Percentiles rank a stretch among this genome's conserved stretches.
phyloP scores from a whole-genome alignment of 306 rosid species.

The Adenanthera pavonina region DNA sequence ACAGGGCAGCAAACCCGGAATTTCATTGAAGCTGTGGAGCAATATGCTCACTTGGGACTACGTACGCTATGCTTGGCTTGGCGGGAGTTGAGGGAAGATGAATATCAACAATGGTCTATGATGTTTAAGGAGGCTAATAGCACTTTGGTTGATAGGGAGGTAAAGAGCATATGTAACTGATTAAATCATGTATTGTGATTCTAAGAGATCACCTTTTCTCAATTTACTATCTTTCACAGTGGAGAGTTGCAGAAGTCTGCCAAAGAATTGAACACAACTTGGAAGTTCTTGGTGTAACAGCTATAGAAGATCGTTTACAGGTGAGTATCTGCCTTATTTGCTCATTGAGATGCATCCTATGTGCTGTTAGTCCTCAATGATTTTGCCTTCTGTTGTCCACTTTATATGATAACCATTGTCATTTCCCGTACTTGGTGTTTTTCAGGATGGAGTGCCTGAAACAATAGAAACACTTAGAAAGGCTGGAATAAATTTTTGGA shows the following conservation, averaged over 20 bases:
- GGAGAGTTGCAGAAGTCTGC: slow-evolving; percentile 97
- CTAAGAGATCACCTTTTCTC: slow-evolving; percentile 25
- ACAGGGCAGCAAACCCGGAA: slow-evolving; percentile 95
- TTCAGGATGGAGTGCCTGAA: slow-evolving; percentile 98
- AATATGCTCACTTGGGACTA: slow-evolving; percentile 88
- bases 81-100: slow-evolving; percentile 86
- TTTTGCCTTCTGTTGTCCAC: slow-evolving; percentile 15
- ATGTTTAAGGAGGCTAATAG: slow-evolving; percentile 94
- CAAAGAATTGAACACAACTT: slow-evolving; percentile 88
- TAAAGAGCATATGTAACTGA: slow-evolving; percentile 47
- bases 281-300: slow-evolving; percentile 96
- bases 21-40: slow-evolving; percentile 91
- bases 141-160: slow-evolving; percentile 98
- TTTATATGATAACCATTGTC: slow-evolving; percentile 12
- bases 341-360: slow-evolving; percentile 20
- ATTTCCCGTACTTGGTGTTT: slow-evolving; percentile 28
- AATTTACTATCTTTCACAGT: slow-evolving; percentile 62
- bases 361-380: slow-evolving; percentile 13
- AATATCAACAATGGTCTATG: slow-evolving; percentile 86
- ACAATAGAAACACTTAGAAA: slow-evolving; percentile 89
- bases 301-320: slow-evolving; percentile 99
- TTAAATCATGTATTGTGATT: slow-evolving; percentile 15
- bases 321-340: slow-evolving; percentile 53
- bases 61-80: slow-evolving; percentile 94
- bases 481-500: slow-evolving; percentile 99